phyloP scores from a whole-genome alignment of 2,329 filamentous ascomycete genomes.

The Ciborinia camelliae region DNA sequence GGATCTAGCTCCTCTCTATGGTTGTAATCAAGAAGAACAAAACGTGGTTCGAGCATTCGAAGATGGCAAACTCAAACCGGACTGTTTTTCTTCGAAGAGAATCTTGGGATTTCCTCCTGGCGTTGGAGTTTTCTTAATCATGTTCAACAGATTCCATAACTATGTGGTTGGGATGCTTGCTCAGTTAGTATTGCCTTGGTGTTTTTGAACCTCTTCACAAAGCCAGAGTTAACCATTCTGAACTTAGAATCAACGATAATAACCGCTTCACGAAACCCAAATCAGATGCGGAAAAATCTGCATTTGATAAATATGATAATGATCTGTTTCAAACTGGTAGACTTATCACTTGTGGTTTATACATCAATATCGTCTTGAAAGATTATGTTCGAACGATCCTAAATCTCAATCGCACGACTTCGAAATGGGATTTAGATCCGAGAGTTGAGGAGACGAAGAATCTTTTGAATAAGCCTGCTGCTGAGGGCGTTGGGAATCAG shows the following conservation, averaged over 20 bases:
- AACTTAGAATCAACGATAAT: constrained; percentile 72
- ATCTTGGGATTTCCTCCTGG: constrained; percentile 69
- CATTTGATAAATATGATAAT: constrained; percentile 69
- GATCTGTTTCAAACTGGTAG: constrained; percentile 77
- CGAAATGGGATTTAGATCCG: constrained; percentile 62
- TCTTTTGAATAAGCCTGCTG: constrained; percentile 36
- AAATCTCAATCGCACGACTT: constrained; percentile 21
- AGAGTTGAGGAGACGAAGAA: constrained; percentile 58
- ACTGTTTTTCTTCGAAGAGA: constrained; percentile 68
- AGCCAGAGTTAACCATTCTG: constrained; percentile 14
- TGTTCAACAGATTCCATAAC: constrained; percentile 78
- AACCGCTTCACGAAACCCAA: constrained; percentile 69
- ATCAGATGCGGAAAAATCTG: constrained; percentile 48
- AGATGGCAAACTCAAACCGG: constrained; percentile 68
- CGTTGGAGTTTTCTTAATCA: constrained; percentile 67
- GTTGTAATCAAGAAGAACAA: constrained; percentile 37
- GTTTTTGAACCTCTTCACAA: not conserved
- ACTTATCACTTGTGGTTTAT: constrained; percentile 68
- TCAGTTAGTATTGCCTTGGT: constrained; percentile 35
- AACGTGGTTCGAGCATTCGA: constrained; percentile 52
- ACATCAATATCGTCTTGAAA: constrained; percentile 71
- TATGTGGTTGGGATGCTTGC: constrained; percentile 75
- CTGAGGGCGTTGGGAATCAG: constrained; percentile 67
- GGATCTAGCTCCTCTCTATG: constrained; percentile 46
- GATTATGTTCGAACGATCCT: constrained; percentile 71